Conservation (phyloP, 257 asterid species). For the Sherardia arvensis region DNA sequence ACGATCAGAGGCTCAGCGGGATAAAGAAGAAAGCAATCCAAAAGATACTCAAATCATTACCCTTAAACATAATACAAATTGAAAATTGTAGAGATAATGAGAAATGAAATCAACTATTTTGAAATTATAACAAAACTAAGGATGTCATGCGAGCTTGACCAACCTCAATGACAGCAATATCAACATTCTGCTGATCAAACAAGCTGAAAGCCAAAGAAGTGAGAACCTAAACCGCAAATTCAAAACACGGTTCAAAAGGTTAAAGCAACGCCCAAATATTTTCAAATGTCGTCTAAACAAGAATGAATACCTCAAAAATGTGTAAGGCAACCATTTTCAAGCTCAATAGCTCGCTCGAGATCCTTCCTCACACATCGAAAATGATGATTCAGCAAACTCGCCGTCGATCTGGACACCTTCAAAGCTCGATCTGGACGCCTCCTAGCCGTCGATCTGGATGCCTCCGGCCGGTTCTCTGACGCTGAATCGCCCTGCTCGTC, state of each 20-base stretch:
- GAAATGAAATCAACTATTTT: no score
- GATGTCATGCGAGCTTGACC: no score
- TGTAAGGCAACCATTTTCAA: constrained; percentile 60
- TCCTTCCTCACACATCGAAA: constrained; percentile 43
- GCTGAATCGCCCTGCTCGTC: no score
- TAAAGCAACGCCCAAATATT: neutral
- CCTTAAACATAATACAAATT: neutral
- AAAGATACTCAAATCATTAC: neutral
- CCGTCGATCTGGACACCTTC: no score
- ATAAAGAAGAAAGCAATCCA: neutral
- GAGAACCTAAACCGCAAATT: constrained; percentile 42
- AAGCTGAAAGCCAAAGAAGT: constrained; percentile 85
- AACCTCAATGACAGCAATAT: constrained; percentile 93
- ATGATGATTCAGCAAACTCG: constrained; percentile 44
- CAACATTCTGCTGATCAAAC: constrained; percentile 71
- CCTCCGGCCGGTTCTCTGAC: no score
- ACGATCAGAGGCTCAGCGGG: no score
- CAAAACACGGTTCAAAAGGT: neutral
- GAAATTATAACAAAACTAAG: neutral
- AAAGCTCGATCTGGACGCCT: no score
- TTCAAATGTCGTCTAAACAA: neutral
- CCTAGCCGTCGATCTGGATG: no score
- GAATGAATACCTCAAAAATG: constrained; percentile 74
- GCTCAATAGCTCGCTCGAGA: constrained; percentile 49
- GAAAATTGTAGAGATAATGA: no score